These are phyloP conservation scores for Cladobotryum mycophilum DNA, from an alignment of 2,329 filamentous ascomycete species.

Conservation along the genomic window DNA sequence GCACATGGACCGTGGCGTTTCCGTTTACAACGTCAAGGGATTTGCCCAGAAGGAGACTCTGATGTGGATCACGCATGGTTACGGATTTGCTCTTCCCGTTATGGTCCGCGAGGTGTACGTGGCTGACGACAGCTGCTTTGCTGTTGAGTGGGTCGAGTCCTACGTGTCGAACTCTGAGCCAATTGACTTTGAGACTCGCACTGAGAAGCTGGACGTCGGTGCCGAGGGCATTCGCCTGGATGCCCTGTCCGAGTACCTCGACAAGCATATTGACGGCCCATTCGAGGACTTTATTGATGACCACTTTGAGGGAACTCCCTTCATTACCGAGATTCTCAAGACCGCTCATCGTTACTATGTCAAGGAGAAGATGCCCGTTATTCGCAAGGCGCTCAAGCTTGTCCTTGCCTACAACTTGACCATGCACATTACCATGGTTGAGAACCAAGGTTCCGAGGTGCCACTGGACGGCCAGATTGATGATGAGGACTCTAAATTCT, in stretches of 20 bases:
- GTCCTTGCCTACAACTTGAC: slow-evolving; percentile 95
- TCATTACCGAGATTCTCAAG: slow-evolving; percentile 93
- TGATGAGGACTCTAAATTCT: slow-evolving; percentile 79
- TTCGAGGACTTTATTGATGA: slow-evolving; percentile 94
- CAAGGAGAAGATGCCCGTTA: slow-evolving; percentile 80
- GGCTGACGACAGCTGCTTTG: slow-evolving; percentile 85
- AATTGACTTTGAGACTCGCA: slow-evolving; percentile 77
- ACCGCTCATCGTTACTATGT: slow-evolving; percentile 89
- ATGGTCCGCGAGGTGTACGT: slow-evolving; percentile 92
- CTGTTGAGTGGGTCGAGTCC: slow-evolving; percentile 88
- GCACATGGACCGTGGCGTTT: slow-evolving; percentile 79
- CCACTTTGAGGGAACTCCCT: slow-evolving; percentile 91
- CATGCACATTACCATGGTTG: slow-evolving; percentile 87
- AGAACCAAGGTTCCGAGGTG: slow-evolving; percentile 78
- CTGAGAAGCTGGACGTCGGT: slow-evolving; percentile 81
- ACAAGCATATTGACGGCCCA: slow-evolving; percentile 86
- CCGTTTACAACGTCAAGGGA: slow-evolving; percentile 91
- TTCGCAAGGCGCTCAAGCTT: slow-evolving; percentile 91
- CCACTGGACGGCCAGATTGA: slow-evolving; percentile 75
- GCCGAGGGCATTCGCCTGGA: slow-evolving; percentile 78
- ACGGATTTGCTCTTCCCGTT: slow-evolving; percentile 87
- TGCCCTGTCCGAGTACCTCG: slow-evolving; percentile 83
- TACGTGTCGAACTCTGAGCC: slow-evolving; percentile 61
- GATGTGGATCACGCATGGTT: slow-evolving; percentile 94
- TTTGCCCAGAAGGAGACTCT: slow-evolving; percentile 59